Conservation (phyloP, 495 filamentous ascomycete species). For the Tuber brumale region DNA sequence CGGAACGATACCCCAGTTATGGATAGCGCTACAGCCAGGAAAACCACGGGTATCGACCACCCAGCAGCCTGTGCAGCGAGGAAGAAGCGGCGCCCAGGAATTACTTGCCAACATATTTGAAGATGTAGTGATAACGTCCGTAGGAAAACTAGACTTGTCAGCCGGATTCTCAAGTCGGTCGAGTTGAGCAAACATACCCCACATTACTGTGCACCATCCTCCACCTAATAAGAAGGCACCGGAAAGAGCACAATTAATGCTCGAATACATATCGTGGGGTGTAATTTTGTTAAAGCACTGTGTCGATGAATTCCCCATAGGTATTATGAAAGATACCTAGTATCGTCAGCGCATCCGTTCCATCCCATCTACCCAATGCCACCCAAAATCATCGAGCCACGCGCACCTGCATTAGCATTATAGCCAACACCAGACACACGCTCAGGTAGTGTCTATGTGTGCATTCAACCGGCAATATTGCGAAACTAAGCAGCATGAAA, state of each 20-base stretch:
- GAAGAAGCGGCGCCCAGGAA: slow-evolving; percentile 85
- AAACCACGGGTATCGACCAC: slow-evolving; percentile 72
- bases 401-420: slow-evolving; percentile 71
- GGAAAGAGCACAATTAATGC: slow-evolving; percentile 75
- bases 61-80: slow-evolving; percentile 71
- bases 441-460: slow-evolving; percentile 90
- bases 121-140: slow-evolving; percentile 87
- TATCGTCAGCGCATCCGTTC: slow-evolving; percentile 16
- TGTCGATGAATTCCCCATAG: slow-evolving; percentile 64
- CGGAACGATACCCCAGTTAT: slow-evolving; percentile 90
- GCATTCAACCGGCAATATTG: slow-evolving; percentile 76
- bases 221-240: slow-evolving; percentile 78
- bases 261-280: slow-evolving; percentile 83
- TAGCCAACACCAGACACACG: slow-evolving; percentile 69
- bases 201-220: slow-evolving; percentile 73
- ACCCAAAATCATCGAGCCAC: background rate
- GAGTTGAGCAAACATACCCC: slow-evolving; percentile 51
- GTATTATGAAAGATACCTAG: slow-evolving; percentile 81
- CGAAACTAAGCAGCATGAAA: slow-evolving; percentile 76
- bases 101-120: slow-evolving; percentile 94
- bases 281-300: slow-evolving; percentile 89
- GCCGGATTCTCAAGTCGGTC: background rate
- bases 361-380: background rate
- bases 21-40: slow-evolving; percentile 64
- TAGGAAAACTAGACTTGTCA: slow-evolving; percentile 58